These are phyloP conservation scores for Colletotrichum cordylinicola DNA, from an alignment of 2,329 filamentous ascomycete genomes.

Conservation along the genomic window DNA sequence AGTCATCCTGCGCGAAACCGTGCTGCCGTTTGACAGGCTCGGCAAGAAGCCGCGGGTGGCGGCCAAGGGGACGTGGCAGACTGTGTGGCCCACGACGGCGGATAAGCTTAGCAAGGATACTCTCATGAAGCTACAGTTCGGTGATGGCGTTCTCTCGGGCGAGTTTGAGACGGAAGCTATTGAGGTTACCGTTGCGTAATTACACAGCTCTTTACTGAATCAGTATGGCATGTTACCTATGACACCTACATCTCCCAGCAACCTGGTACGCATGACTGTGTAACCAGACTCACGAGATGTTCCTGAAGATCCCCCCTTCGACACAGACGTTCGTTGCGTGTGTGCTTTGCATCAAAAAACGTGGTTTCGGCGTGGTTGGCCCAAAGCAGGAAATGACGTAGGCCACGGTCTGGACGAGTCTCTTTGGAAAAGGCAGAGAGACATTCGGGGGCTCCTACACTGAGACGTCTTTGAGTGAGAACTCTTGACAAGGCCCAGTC, in stretches of 20 bases:
- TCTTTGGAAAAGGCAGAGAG: neutral
- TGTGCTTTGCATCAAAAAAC: neutral
- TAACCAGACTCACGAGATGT: neutral
- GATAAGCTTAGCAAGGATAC: constrained; percentile 17
- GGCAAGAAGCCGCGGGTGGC: constrained; percentile 35
- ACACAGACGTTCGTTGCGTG: neutral
- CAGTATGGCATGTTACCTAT: neutral
- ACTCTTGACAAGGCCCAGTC: neutral
- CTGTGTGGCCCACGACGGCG: constrained; percentile 35
- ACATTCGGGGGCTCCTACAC: neutral
- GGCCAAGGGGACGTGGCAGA: constrained; percentile 43
- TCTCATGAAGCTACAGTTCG: constrained; percentile 18
- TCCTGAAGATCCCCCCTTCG: neutral
- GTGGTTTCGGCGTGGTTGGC: neutral
- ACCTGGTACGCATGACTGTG: neutral
- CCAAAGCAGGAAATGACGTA: neutral
- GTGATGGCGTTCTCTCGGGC: constrained; percentile 18
- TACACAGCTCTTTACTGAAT: neutral
- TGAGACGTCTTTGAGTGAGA: neutral
- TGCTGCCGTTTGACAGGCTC: constrained; percentile 39
- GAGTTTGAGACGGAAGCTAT: constrained; percentile 16
- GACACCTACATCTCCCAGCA: neutral
- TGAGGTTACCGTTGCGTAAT: constrained; percentile 2
- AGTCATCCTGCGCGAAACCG: constrained; percentile 40
- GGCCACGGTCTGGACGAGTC: neutral